Evolutionary conservation across 495 filamentous ascomycete genomes (phyloP).

Genomic region (Hyaloscypha bicolor): DNA sequence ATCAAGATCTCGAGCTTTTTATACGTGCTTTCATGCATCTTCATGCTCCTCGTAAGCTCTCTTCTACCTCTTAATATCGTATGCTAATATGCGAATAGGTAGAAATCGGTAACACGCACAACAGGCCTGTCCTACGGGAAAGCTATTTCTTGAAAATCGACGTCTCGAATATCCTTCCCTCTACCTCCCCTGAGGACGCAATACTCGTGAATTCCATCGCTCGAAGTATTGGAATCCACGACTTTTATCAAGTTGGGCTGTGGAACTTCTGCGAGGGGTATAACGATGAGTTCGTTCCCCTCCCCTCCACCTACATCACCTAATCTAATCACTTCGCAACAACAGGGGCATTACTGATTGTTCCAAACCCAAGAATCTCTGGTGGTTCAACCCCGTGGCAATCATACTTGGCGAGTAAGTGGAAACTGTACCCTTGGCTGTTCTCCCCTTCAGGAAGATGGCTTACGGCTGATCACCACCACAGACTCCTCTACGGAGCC

Average conservation of each 20-base stretch:
- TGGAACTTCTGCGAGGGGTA: constrained; percentile 93
- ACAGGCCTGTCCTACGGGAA: constrained; percentile 58
- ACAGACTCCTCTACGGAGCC: constrained; percentile 77
- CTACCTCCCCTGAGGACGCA: constrained; percentile 55
- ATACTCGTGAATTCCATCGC: constrained; percentile 82
- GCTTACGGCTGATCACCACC: constrained; percentile 46
- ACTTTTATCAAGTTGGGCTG: constrained; percentile 90
- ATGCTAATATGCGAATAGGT: constrained; percentile 41
- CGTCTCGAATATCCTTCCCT: constrained; percentile 81
- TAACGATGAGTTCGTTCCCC: constrained; percentile 43
- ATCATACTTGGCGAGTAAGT: constrained; percentile 42
- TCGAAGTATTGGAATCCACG: constrained; percentile 80
- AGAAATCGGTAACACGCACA: constrained; percentile 68
- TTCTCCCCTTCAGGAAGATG: too few relatives aligned
- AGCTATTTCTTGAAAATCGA: constrained; percentile 85
- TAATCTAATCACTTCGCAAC: not conserved
- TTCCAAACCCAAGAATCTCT: constrained; percentile 67
- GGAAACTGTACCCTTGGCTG: too few relatives aligned
- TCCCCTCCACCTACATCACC: too few relatives aligned
- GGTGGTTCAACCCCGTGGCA: constrained; percentile 88
- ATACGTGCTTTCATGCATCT: constrained; percentile 73
- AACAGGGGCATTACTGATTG: constrained; percentile 69
- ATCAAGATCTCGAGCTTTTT: constrained; percentile 64
- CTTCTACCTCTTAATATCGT: not conserved
- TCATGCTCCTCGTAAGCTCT: constrained; percentile 66